Evolutionary conservation across 2,329 filamentous ascomycete species (phyloP).

Genomic region (Aspergillus sp.): DNA sequence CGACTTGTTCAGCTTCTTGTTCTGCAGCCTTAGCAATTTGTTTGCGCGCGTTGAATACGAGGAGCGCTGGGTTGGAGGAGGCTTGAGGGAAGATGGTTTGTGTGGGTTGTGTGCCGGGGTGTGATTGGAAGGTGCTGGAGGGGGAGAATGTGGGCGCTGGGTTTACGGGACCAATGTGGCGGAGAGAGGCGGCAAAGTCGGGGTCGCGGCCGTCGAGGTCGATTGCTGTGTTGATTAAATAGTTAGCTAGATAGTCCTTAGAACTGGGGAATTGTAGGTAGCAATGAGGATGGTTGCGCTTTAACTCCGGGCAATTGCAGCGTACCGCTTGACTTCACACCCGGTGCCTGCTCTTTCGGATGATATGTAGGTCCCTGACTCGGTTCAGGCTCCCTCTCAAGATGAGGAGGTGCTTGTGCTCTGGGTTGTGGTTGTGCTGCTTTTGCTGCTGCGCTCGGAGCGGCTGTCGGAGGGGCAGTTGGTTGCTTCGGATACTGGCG

Average conservation of each 20-base stretch:
- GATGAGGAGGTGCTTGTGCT: background rate
- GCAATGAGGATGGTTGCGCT: background rate
- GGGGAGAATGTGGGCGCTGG: constrained; percentile 52
- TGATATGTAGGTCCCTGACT: constrained; percentile 27
- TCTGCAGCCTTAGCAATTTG: constrained; percentile 48
- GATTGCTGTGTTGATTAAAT: constrained; percentile 36
- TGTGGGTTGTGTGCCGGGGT: constrained; percentile 13
- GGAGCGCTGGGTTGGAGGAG: constrained; percentile 48
- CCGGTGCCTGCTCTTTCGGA: constrained; percentile 27
- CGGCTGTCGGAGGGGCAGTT: constrained; percentile 30
- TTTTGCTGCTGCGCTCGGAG: constrained; percentile 20
- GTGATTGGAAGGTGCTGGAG: constrained; percentile 43
- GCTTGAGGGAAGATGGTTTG: constrained; percentile 30
- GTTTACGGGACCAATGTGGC: constrained; percentile 53
- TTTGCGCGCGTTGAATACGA: constrained; percentile 47
- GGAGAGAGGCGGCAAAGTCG: constrained; percentile 73
- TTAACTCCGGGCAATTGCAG: background rate
- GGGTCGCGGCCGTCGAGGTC: constrained; percentile 57
- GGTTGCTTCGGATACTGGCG: constrained; percentile 52
- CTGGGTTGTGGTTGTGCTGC: constrained; percentile 2
- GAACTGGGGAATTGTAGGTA: background rate
- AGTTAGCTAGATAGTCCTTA: background rate
- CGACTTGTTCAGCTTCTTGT: constrained; percentile 46
- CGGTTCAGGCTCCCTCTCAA: constrained; percentile 4
- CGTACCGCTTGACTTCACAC: constrained; percentile 29